These are phyloP conservation scores for Daldinia grandis DNA, from an alignment of 495 filamentous ascomycete genomes.

Conservation along the genomic window DNA sequence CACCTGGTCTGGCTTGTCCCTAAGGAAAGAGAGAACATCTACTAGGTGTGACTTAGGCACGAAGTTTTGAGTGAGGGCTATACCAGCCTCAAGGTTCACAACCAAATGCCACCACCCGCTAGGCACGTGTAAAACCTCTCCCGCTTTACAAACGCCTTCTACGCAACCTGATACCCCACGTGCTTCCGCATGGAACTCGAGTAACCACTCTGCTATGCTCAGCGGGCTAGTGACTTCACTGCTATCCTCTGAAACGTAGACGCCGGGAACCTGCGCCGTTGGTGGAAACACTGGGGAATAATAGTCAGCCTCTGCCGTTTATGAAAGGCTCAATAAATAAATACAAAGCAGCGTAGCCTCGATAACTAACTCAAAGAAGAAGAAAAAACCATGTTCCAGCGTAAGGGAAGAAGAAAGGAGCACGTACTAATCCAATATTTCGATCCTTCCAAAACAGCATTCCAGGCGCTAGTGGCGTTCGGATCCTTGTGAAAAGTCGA, in stretches of 20 bases:
- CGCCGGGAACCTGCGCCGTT: conserved; percentile 72
- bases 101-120: conserved; percentile 97
- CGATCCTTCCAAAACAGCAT: conserved; percentile 86
- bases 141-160: conserved; percentile 86
- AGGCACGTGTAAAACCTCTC: conserved; percentile 93
- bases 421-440: conserved; percentile 97
- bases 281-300: conserved; percentile 65
- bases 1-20: conserved; percentile 82
- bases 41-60: conserved; percentile 79
- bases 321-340: neutral
- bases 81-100: conserved; percentile 81
- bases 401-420: neutral
- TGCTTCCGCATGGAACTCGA: conserved; percentile 90
- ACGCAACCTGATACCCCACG: conserved; percentile 77
- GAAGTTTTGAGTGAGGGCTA: conserved; percentile 97
- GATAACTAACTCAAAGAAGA: neutral
- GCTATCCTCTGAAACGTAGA: conserved; percentile 89
- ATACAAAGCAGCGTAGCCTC: neutral
- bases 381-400: neutral
- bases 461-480: conserved; percentile 84
- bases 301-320: conserved; percentile 6
- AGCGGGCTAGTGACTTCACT: conserved; percentile 95
- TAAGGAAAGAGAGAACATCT: conserved; percentile 82
- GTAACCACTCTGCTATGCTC: conserved; percentile 94
- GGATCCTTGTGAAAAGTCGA: conserved; percentile 94